Evolutionary conservation across 225 moss, liverwort and hornwort species (phyloP), one percentile per base, ranked within the genome.

Genomic region (Thuidium tamariscinum): DNA sequence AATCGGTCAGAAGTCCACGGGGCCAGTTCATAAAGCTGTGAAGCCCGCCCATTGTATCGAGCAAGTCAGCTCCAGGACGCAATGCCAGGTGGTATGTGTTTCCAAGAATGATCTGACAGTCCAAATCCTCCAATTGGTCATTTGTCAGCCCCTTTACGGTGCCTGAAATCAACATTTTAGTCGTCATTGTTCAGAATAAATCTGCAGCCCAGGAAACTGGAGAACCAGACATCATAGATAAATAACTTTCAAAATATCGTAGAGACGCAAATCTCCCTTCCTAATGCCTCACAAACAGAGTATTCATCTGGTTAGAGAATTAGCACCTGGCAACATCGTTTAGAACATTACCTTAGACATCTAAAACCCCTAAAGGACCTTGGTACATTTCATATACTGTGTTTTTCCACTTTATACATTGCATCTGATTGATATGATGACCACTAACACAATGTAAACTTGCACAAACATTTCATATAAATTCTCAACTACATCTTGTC

Each of bases 11-110:
- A 92, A 98, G 98, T 56, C 94, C 98, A 81, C 96, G 89, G 57
- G 96, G 95, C 98, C 95, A 97, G 87, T 98, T 98, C 95, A 98
- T 98, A 69, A 98, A 98, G 72, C 90, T 87, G 85, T 96, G 95
- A 87, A 98, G 96, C 46, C 98, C 97, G 29, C 97, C 97, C 88
- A 95, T 89, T 30, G 90, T 85, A 49, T 92, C 94, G 76, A 98
- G 82, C 82, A 95, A 85, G 44, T 98, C 95, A 63, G 95, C 93
- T 88, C 98, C 95, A 60, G 96, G 98, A 74, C 95, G 95, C 86
- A 98, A 91, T 11, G 95, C 98, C 71, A 98, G 90, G 89, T 98
- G 98, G 85, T 98, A 98, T 82, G 90, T 96, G 92, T 96, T 82
- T 85, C 87, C 89, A 89, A 91, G 91, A 83, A 91, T 89, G 63